Conservation (phyloP, 192 early-diverging fungal genomes). For the Rhizophagus prolifer region DNA sequence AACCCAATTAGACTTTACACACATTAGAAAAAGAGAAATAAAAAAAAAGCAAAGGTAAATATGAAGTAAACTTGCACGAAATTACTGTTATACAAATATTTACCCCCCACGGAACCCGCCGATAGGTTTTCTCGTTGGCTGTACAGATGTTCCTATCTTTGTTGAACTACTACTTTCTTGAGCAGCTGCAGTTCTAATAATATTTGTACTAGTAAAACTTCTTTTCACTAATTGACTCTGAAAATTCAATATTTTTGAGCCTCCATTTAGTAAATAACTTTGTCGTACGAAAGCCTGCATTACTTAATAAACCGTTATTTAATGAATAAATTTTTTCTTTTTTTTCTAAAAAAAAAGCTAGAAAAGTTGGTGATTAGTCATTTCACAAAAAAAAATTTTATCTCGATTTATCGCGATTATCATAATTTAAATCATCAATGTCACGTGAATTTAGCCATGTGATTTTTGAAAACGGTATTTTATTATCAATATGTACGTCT, state of each 20-base stretch:
- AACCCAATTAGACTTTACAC: conserved; percentile 71
- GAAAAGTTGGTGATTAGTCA: no score
- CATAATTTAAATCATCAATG: background rate
- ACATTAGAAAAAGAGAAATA: background rate
- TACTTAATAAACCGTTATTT: background rate
- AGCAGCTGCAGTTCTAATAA: background rate
- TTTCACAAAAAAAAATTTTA: no score
- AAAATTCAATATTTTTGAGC: background rate
- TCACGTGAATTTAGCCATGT: background rate
- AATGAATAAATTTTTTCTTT: background rate
- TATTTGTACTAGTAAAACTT: background rate
- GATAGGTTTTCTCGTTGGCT: conserved; percentile 11
- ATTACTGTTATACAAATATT: background rate
- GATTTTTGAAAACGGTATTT: no score
- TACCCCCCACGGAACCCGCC: conserved; percentile 14
- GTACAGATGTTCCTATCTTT: background rate
- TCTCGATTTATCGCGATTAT: no score
- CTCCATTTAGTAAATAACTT: background rate
- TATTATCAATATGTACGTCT: no score
- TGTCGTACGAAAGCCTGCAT: background rate
- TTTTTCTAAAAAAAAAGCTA: background rate
- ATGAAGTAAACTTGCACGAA: background rate
- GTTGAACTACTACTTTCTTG: conserved; percentile 1
- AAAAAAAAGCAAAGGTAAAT: background rate
- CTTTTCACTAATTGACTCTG: background rate